A percentile compares a stretch with the other conserved stretches of the same genome.
Conservation (phyloP, 371 early-diverging fungal genomes). For the Lichtheimia hyalospora region DNA sequence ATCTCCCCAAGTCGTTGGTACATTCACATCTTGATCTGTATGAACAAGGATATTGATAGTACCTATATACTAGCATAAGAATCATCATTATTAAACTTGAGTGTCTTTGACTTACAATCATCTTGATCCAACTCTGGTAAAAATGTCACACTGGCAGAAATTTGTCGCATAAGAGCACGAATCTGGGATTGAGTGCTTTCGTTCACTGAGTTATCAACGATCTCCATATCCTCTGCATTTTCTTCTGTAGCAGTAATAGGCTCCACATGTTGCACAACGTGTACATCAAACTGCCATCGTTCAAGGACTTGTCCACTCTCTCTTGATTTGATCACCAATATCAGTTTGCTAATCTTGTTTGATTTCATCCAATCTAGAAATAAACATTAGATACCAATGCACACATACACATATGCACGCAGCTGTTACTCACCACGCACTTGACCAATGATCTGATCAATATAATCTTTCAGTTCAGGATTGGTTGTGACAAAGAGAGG, state of each 20-base stretch:
- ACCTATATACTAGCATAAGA: slow-evolving; percentile 29
- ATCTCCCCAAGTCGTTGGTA: slow-evolving; percentile 87
- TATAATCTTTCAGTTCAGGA: slow-evolving; percentile 69
- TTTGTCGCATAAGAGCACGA: slow-evolving; percentile 86
- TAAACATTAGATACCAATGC: neutral
- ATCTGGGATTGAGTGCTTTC: slow-evolving; percentile 72
- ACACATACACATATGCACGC: too few species aligned
- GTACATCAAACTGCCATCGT: slow-evolving; percentile 93
- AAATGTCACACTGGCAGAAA: slow-evolving; percentile 86
- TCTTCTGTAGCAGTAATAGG: slow-evolving; percentile 24
- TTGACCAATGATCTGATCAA: slow-evolving; percentile 74
- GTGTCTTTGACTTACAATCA: slow-evolving; percentile 61
- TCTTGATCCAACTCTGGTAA: slow-evolving; percentile 82
- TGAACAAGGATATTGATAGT: slow-evolving; percentile 91
- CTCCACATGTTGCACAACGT: slow-evolving; percentile 23
- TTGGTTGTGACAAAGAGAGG: slow-evolving; percentile 75
- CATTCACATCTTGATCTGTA: slow-evolving; percentile 83
- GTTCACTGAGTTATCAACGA: neutral
- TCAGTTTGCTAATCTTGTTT: slow-evolving; percentile 75
- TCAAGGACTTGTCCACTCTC: slow-evolving; percentile 84
- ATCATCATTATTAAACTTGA: neutral
- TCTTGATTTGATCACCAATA: slow-evolving; percentile 79
- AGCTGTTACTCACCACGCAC: slow-evolving; percentile 36
- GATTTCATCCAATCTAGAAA: slow-evolving; percentile 68
- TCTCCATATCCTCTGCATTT: neutral